phyloP scores from a whole-genome alignment of 176 grass and related monocot species.

The Aegilops speltoides region DNA sequence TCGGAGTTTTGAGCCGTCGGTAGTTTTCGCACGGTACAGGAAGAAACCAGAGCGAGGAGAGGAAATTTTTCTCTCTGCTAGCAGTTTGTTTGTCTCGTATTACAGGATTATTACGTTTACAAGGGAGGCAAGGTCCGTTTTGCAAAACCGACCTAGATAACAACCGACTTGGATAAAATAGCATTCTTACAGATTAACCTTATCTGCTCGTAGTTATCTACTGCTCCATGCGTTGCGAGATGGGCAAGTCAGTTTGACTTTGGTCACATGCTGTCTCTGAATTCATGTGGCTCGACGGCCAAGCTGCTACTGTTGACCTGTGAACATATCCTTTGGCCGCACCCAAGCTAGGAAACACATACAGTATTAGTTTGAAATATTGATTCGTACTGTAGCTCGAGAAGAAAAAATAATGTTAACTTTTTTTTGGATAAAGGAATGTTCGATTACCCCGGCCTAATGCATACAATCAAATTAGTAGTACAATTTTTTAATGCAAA shows the following conservation, averaged over 20 bases:
- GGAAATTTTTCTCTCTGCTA: not conserved
- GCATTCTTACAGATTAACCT: not conserved
- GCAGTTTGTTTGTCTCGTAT: not conserved
- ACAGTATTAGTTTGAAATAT: no score
- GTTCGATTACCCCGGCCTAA: no score
- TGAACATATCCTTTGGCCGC: not conserved
- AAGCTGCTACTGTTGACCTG: not conserved
- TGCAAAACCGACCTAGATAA: not conserved
- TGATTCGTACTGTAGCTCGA: no score
- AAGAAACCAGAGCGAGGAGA: not conserved
- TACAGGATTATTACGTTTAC: not conserved
- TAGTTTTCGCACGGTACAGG: not conserved
- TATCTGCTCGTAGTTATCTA: not conserved
- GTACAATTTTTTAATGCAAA: no score
- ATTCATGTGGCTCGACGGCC: not conserved
- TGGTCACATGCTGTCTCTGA: not conserved
- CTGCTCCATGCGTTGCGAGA: not conserved
- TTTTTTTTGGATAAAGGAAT: no score
- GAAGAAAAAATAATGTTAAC: no score
- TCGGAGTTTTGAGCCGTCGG: not conserved
- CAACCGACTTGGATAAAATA: not conserved
- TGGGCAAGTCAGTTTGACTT: not conserved
- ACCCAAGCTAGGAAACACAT: not conserved
- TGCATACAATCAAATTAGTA: no score
- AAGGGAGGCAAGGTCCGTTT: not conserved